Evolutionary conservation across 257 asterid genomes (phyloP), one percentile per base, ranked within the genome.

Genomic region (Cordia subcordata): DNA sequence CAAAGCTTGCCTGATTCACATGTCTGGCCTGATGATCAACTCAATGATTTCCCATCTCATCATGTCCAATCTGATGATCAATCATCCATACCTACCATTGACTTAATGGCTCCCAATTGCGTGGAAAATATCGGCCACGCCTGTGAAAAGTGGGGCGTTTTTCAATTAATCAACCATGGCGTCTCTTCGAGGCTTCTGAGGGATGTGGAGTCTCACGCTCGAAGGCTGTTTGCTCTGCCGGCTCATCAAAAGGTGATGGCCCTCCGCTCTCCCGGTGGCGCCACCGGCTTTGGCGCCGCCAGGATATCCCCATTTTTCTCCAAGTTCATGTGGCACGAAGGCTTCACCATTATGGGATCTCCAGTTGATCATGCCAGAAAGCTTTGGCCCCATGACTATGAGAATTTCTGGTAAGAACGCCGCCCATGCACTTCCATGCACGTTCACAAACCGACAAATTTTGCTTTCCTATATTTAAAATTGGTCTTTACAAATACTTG

Each of bases 271-370:
- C 75, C 86, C 0, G 58, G 53, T 20, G 89, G 94, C 11, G 82
- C 77, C 67, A 75, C 96, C 27, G 96, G 98, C 13, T 90, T 87
- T 13, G 98, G 98, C 12, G 64, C 68, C 58, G 85, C 98, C 38
- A 75, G 89, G 44, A 83, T 90, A 37, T 66, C 93, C 1, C 85
- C 86, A 0, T 87, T 81, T 58, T 87, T 87, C 50, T 0, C 78
- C 0, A 83, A 85, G 74, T 38, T 54, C 16, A 80, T 90, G 94
- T 90, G 96, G 98, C 95, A 90, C 57, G 98, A 90, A 59, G 96
- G 98, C 27, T 90, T 90, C 69, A 85, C 95, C 33, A 77, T 87
- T 57, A 77, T 79, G 69, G 94, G 93, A 20, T 90, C 95, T 8
- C 72, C 94, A 0, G 63, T 55, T 38, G 77, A 74, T 46, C 94